Evolutionary conservation across 371 early-diverging fungal genomes (phyloP).

Genomic region (Actinomortierella wolfii): DNA sequence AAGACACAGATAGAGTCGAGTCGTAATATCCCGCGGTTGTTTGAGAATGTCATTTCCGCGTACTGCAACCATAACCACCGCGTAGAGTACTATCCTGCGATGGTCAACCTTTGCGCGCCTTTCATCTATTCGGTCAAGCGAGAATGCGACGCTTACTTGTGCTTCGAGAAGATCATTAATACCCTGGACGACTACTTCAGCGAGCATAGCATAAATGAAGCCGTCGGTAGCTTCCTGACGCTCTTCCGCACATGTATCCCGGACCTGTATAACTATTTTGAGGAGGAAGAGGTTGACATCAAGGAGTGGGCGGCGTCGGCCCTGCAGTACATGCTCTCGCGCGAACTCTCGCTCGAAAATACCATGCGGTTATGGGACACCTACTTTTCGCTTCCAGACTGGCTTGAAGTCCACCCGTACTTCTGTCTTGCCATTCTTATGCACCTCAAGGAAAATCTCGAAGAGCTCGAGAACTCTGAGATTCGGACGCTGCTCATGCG

Average conservation of each 20-base stretch:
- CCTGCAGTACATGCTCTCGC: constrained; percentile 78
- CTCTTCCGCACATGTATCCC: constrained; percentile 77
- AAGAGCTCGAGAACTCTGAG: constrained; percentile 91
- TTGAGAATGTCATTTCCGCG: constrained; percentile 85
- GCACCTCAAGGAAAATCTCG: constrained; percentile 74
- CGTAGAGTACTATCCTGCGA: constrained; percentile 76
- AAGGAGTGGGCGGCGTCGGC: constrained; percentile 93
- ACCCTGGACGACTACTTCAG: constrained; percentile 67
- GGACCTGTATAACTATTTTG: constrained; percentile 86
- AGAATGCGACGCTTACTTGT: constrained; percentile 83
- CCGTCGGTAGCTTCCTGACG: constrained; percentile 83
- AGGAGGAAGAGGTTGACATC: constrained; percentile 93
- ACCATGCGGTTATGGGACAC: constrained; percentile 86
- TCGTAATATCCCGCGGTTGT: constrained; percentile 47
- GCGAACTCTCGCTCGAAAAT: constrained; percentile 81
- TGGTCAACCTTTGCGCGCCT: constrained; percentile 85
- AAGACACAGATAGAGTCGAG: constrained; percentile 46
- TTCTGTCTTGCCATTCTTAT: constrained; percentile 66
- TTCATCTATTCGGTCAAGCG: constrained; percentile 75
- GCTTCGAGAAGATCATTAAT: constrained; percentile 78
- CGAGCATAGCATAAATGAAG: constrained; percentile 59
- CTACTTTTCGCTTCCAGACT: constrained; percentile 76
- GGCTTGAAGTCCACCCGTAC: constrained; percentile 78
- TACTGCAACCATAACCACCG: constrained; percentile 79
- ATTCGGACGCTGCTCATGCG: constrained; percentile 83